Evolutionary conservation across 495 filamentous ascomycete genomes (phyloP), one percentile per base, ranked within the genome.

Genomic region (Podospora conica): DNA sequence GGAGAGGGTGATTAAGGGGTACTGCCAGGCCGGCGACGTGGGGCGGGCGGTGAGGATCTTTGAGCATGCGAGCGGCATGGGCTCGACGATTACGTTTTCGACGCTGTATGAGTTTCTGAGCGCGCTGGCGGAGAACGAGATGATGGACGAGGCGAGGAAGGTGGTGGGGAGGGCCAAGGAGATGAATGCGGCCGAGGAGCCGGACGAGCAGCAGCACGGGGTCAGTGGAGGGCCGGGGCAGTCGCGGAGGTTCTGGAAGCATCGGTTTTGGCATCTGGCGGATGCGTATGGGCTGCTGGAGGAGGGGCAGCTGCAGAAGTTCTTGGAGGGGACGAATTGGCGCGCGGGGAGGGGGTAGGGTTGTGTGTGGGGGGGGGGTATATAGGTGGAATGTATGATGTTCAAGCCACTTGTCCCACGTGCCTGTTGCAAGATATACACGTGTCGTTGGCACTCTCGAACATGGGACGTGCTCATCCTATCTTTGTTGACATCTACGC

Each of bases 1-100:
- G 81, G 86, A 90, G 67, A 81, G 88, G 59, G 75, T 91, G 33
- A 80, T 91, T 57, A 81, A 83, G 61, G 88, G 87, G 8, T 92
- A 90, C 69, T 78, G 83, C 10, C 59, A 71, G 20, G 70, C 68
- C 7, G 84, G 84, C 40, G 76, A 85, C 55, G 76, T 80, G 0
- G 70, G 74, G 11, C 78, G 77, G 48, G 85, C 87, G 64, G 77
- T 88, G 65, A 68, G 72, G 9, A 71, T 87, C 3, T 80, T 87
- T 58, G 68, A 78, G 28, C 68, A 74, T n/a, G 73, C 86, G 58
- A 72, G 78, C 8, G 69, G 62, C 5, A 62, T 76, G 28, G 79
- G 82, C 70, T 76, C 71, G 15, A 61, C 69, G 31, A 55, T 84
- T 73, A 56, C 76, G 70, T 61, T 90, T 70, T 75, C 58, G 29